A percentile compares a stretch with the other conserved stretches of the same genome.
Conservation (phyloP, 352 stramenopile species). For the Pythium phragmitis region DNA sequence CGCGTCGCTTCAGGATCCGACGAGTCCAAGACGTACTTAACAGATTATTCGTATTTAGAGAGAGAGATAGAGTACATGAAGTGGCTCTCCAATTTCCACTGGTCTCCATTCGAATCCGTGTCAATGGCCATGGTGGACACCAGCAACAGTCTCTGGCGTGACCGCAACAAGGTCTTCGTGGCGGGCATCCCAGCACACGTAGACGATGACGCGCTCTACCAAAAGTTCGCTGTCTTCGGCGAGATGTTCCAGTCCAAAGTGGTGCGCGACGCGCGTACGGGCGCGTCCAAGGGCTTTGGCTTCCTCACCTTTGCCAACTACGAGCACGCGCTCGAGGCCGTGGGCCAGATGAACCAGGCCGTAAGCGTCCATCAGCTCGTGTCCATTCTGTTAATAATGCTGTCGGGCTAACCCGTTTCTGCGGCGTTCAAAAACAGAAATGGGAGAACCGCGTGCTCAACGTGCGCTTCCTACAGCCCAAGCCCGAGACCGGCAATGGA, state of each 20-base stretch:
- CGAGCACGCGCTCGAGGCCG: constrained; percentile 71
- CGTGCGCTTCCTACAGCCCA: constrained; percentile 82
- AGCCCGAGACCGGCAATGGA: constrained; percentile 26
- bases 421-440: constrained; percentile 38
- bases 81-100: background rate
- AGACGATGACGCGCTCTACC: constrained; percentile 67
- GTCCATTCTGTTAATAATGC: background rate
- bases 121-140: constrained; percentile 39
- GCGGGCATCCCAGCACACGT: constrained; percentile 59
- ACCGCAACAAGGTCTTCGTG: constrained; percentile 89
- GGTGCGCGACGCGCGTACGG: constrained; percentile 68
- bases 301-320: constrained; percentile 86
- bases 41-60: constrained; percentile 21
- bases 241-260: constrained; percentile 89
- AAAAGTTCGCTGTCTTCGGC: constrained; percentile 73
- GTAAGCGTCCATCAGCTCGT: constrained; percentile 16
- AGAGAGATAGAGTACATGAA: background rate
- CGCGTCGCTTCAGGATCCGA: constrained; percentile 16
- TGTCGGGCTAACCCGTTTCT: background rate
- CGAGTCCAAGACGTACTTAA: background rate
- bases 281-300: constrained; percentile 71
- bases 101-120: background rate
- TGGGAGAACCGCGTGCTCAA: constrained; percentile 82
- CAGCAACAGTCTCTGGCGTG: constrained; percentile 66
- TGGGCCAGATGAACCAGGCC: constrained; percentile 72